Percentiles rank a stretch among this genome's conserved stretches.
Conservation (phyloP, 2,329 filamentous ascomycete species). For the Sporothrix sp. region DNA sequence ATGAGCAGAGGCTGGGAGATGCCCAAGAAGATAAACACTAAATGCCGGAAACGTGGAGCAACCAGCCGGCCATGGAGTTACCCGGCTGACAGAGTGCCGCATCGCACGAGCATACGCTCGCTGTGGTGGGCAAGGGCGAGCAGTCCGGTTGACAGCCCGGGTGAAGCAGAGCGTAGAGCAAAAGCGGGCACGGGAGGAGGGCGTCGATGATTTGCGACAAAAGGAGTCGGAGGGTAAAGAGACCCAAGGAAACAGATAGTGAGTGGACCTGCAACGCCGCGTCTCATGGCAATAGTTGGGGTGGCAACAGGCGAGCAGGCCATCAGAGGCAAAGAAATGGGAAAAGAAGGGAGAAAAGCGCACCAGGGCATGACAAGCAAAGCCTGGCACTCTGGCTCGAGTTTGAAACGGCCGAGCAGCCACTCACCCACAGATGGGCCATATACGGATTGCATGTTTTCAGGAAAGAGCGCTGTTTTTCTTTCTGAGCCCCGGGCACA, state of each 20-base stretch:
- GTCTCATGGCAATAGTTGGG: too few species aligned
- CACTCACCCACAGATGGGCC: neutral
- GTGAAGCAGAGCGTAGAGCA: neutral
- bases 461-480: neutral
- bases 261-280: too few species aligned
- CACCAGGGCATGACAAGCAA: slow-evolving; percentile 4
- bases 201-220: slow-evolving; percentile 10
- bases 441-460: slow-evolving; percentile 6
- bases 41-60: slow-evolving; percentile 6
- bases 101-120: neutral
- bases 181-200: neutral
- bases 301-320: neutral
- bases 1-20: slow-evolving; percentile 6
- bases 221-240: slow-evolving; percentile 3
- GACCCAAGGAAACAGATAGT: slow-evolving; percentile 1
- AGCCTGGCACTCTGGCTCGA: slow-evolving; percentile 5
- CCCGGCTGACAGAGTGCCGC: slow-evolving; percentile 9
- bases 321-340: too few species aligned
- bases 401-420: neutral
- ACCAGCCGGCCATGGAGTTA: slow-evolving; percentile 5
- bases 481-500: too few species aligned
- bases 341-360: neutral
- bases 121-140: too few species aligned
- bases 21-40: neutral
- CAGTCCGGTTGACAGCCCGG: too few species aligned